A percentile compares a stretch with the other conserved stretches of the same genome.
Evolutionary conservation across 225 moss, liverwort and hornwort species (phyloP).

Genomic region (Bryum argenteum): DNA sequence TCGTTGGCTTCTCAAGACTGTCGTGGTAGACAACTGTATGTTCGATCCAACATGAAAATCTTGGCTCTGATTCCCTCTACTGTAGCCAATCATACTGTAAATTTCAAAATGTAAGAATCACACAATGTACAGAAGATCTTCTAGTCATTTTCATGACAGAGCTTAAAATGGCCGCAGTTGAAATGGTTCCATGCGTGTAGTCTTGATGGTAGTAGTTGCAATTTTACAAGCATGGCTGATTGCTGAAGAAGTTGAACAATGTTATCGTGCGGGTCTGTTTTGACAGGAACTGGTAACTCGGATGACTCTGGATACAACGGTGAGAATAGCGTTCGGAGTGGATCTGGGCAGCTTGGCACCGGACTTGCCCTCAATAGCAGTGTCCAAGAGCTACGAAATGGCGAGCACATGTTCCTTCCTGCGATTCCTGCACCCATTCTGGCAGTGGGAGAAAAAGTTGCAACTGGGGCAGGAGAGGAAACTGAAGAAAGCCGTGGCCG

Average conservation of each 20-base stretch:
- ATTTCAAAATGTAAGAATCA: too few relatives aligned
- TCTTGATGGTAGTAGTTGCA: too few relatives aligned
- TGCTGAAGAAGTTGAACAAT: background rate
- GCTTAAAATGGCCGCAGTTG: too few relatives aligned
- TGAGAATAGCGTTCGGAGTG: constrained; percentile 51
- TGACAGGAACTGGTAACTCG: constrained; percentile 51
- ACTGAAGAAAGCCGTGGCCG: constrained; percentile 27
- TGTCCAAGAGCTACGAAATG: constrained; percentile 41
- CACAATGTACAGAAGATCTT: too few relatives aligned
- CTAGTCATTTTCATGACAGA: too few relatives aligned
- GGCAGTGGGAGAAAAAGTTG: constrained; percentile 40
- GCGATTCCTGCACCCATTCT: constrained; percentile 39
- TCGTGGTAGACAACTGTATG: too few relatives aligned
- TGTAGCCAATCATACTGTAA: too few relatives aligned
- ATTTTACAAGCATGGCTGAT: too few relatives aligned
- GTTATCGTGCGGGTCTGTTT: background rate
- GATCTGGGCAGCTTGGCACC: constrained; percentile 43
- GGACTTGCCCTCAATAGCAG: constrained; percentile 28
- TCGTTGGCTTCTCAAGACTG: too few relatives aligned
- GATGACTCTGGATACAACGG: constrained; percentile 62
- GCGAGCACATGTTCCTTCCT: constrained; percentile 35
- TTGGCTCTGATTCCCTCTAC: too few relatives aligned
- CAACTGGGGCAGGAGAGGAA: constrained; percentile 42
- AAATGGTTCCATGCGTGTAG: too few relatives aligned
- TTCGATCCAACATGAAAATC: too few relatives aligned